Base-by-base conservation (phyloP, 78 protist genomes). In the Bigelowiella natans region DNA sequence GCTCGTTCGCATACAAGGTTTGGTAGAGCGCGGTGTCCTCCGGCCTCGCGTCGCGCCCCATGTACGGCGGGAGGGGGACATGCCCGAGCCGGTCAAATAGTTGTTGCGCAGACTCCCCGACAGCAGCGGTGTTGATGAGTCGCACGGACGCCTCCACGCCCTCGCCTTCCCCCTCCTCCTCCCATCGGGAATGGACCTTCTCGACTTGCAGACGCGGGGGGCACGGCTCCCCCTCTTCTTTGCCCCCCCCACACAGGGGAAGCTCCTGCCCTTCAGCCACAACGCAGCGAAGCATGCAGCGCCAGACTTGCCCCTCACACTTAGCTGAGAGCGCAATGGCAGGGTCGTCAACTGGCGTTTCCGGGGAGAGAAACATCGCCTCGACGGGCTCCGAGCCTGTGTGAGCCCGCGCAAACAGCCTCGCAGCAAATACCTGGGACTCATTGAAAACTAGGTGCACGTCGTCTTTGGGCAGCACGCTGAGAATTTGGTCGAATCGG, bases 361-460 rank as follows among this genome's bases (percentile, higher is more conserved):
- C 88, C 2, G 0, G 82, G 2, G 37, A n/a, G 88, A 85, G 0
- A 0, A 0, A 18, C 40, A 30, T 11, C 82, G 36, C 88, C 0
- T 34, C 1, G 87, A 0, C 1, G 92, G 88, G 39, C 1, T 30
- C 37, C 63, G 37, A 3, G 34, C 51, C n/a, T 86, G 89, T 64
- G 39, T 0, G 37, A 18, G 89, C 38, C 38, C 31, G 2, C 29
- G 2, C 85, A 39, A 0, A 36, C 37, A 39, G 30, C 7, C 82
- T 29, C 31, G 89, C 89, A 37, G 86, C 87, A 28, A 89, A 1
- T 31, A 90, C 92, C 36, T 30, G 40, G 0, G 88, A 83, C 39
- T 90, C 51, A 83, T 90, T 90, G 88, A 90, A 64, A 40, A 90
- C 83, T 36, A 90, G 92, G 31, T 82, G 88, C 37, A 84, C 87